These are phyloP conservation scores for Phytophthora uliginosa DNA, from an alignment of 352 stramenopile genomes.

Conservation along the genomic window DNA sequence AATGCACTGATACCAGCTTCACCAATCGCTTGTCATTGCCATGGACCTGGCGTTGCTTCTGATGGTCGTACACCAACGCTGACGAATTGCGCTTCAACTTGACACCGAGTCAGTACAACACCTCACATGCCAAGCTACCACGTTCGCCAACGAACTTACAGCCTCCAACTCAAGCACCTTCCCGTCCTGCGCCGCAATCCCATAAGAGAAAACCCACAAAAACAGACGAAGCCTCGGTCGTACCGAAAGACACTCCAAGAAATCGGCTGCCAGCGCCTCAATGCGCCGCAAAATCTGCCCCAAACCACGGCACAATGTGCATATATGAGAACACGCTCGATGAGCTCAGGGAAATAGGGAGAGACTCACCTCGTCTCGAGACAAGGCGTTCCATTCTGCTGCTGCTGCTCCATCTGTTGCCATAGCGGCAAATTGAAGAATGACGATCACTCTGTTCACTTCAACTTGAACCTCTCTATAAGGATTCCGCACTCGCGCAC, in stretches of 20 bases:
- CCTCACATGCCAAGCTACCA: neutral
- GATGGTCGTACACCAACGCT: constrained; percentile 71
- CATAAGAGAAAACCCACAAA: neutral
- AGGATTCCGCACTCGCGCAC: constrained; percentile 24
- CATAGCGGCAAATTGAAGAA: constrained; percentile 31
- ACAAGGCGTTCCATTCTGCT: constrained; percentile 21
- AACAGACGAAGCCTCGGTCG: neutral
- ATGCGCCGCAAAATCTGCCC: constrained; percentile 69
- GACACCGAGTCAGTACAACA: constrained; percentile 8
- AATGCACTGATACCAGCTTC: constrained; percentile 52
- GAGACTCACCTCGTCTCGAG: constrained; percentile 55
- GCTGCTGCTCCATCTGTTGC: constrained; percentile 4
- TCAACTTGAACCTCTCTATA: constrained; percentile 24
- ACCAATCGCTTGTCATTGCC: constrained; percentile 66
- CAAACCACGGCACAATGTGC: neutral
- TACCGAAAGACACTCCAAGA: constrained; percentile 66
- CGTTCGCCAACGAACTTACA: constrained; percentile 34
- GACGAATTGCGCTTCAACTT: constrained; percentile 68
- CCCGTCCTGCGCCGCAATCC: constrained; percentile 41
- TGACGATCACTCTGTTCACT: constrained; percentile 47
- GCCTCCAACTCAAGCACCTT: constrained; percentile 64
- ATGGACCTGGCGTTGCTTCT: constrained; percentile 64
- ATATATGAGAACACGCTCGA: neutral
- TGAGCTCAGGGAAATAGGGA: neutral
- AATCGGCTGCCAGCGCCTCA: constrained; percentile 62